Evolutionary conservation across 2,329 filamentous ascomycete species (phyloP), one percentile per base, ranked within the genome.

Genomic region (Metarhizium sp.): DNA sequence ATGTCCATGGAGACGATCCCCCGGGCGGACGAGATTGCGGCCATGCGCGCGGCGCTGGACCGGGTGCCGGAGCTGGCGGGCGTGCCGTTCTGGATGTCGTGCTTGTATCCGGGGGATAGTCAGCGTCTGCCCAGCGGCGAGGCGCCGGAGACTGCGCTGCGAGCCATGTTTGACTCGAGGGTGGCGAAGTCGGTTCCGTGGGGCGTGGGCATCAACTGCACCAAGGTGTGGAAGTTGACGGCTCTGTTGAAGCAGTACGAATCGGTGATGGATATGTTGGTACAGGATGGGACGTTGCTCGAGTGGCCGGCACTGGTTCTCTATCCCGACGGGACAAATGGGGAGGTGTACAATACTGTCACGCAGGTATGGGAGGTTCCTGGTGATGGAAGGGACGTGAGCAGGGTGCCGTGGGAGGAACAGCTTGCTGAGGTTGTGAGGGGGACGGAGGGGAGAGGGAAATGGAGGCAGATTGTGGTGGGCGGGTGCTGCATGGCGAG

Each of bases 201-300:
- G 78, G 84, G 79, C 0, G 75, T 88, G 29, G 85, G 85, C 2
- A 78, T 88, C 63, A 88, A 88, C 67, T 88, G 85, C 66, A 87
- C 78, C 42, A 87, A 85, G 66, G 76, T 88, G 38, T 74, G 78
- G 51, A 84, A 86, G 65, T 72, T 89, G 34, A 76, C 78, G 2
- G 63, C 69, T 0, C 68, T 87, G 16, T 68, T 89, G 18, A 69
- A 67, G 18, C 71, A 77, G 51, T 85, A 80, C 52, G 81, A 86
- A 61, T 71, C 69, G 3, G 75, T 71, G 8, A 65, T 84, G 16
- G 56, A 58, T 10, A 59, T 56, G n/a, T 53, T 81, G 60, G 55
- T 75, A 2, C 52, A 63, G 4, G 60, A 66, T 4, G 70, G 71
- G 0, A 61, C 67, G 14, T 53, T 75, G 1, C 20, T 58, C 0